Conservation (phyloP, 2,329 filamentous ascomycete genomes). For the Hymenoscyphus fructigenus region DNA sequence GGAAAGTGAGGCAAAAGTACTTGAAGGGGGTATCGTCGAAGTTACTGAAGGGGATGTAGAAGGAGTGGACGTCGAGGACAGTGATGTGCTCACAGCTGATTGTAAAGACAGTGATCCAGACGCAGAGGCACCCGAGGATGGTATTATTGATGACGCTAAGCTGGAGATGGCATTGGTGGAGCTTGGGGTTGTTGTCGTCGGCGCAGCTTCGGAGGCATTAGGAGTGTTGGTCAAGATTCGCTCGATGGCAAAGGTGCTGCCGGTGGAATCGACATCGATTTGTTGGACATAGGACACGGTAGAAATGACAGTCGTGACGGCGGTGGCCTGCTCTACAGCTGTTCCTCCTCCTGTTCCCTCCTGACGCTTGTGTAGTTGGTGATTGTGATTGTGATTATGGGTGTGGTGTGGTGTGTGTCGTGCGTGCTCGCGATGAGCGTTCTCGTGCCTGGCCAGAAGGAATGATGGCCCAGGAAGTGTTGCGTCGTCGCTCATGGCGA, state of each 20-base stretch:
- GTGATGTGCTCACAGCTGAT: constrained; percentile 23
- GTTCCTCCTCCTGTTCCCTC: constrained; percentile 11
- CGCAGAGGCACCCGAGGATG: constrained; percentile 12
- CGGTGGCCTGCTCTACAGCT: constrained; percentile 10
- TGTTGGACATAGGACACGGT: constrained; percentile 35
- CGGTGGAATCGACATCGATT: constrained; percentile 33
- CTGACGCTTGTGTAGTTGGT: constrained; percentile 13
- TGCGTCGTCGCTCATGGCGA: constrained; percentile 32
- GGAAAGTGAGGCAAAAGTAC: constrained; percentile 31
- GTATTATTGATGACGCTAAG: constrained; percentile 8
- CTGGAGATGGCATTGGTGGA: constrained; percentile 7
- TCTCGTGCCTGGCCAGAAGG: constrained; percentile 36
- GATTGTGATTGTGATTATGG: constrained; percentile 23
- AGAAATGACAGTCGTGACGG: constrained; percentile 30
- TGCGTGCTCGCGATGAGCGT: constrained; percentile 36
- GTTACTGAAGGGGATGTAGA: constrained; percentile 21
- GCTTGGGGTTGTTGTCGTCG: constrained; percentile 8
- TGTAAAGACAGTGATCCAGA: constrained; percentile 28
- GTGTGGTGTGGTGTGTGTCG: constrained; percentile 9
- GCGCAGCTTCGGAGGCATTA: background rate
- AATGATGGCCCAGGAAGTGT: constrained; percentile 33
- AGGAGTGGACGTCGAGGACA: constrained; percentile 29
- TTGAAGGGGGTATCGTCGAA: constrained; percentile 12
- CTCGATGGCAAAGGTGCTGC: constrained; percentile 28
- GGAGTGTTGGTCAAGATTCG: constrained; percentile 22